A percentile compares a stretch with the other conserved stretches of the same genome.
These are phyloP conservation scores for Fusarium aywerte DNA, from an alignment of 2,329 filamentous ascomycete species.

Conservation along the genomic window DNA sequence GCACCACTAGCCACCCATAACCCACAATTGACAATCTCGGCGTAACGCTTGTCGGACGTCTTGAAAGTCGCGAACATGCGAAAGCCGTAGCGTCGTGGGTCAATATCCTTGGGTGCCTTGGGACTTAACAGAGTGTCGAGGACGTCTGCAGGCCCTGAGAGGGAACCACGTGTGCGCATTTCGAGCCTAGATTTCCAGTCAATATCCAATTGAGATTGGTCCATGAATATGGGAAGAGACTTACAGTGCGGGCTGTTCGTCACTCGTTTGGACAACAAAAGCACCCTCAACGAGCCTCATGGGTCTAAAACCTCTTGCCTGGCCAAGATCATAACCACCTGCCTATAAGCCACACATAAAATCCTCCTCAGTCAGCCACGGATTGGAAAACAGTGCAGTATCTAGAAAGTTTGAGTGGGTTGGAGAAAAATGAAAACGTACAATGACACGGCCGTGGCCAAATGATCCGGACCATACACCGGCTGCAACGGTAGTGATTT, in stretches of 20 bases:
- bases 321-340: constrained; percentile 57
- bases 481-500: constrained; percentile 61
- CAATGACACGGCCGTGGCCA: constrained; percentile 60
- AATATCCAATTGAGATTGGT: not conserved
- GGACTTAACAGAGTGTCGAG: constrained; percentile 55
- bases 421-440: constrained; percentile 47
- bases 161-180: constrained; percentile 60
- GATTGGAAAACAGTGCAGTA: constrained; percentile 16
- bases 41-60: constrained; percentile 61
- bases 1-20: constrained; percentile 63
- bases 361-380: constrained; percentile 42
- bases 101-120: constrained; percentile 53
- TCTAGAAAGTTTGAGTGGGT: not conserved
- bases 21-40: constrained; percentile 60
- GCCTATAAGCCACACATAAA: constrained; percentile 46
- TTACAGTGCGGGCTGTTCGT: constrained; percentile 59
- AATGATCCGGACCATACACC: constrained; percentile 62
- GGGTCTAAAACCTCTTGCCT: constrained; percentile 54
- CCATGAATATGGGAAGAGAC: constrained; percentile 16
- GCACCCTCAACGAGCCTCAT: constrained; percentile 60
- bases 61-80: constrained; percentile 62
- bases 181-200: constrained; percentile 49
- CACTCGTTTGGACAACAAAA: constrained; percentile 61
- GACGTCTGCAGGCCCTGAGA: constrained; percentile 59
- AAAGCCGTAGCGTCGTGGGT: constrained; percentile 59